Percentiles rank a stretch among this genome's conserved stretches.
Conservation (phyloP, 192 early-diverging fungal genomes). For the Umbelopsis ramanniana region DNA sequence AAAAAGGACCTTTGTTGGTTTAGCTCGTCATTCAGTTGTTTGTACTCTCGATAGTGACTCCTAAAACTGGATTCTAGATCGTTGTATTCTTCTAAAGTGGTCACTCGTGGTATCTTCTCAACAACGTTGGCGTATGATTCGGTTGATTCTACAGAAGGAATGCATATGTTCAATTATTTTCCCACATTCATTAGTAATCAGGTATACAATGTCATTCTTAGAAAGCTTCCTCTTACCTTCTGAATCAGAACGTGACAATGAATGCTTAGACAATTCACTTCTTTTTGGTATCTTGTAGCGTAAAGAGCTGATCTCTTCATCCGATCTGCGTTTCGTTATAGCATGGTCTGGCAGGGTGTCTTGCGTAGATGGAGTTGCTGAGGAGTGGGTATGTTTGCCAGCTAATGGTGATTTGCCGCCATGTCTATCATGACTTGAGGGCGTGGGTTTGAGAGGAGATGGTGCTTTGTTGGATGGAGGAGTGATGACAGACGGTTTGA, state of each 20-base stretch:
- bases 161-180: too few relatives aligned
- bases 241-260: constrained; percentile 2
- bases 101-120: not conserved
- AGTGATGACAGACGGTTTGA: constrained; percentile 8
- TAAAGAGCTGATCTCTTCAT: not conserved
- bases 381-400: not conserved
- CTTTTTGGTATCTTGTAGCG: constrained; percentile 17
- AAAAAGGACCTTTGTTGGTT: constrained; percentile 6
- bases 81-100: constrained; percentile 1
- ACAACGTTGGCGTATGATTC: not conserved
- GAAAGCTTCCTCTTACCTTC: not conserved
- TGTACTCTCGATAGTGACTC: constrained; percentile 19
- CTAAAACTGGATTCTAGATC: not conserved
- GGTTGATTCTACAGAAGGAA: not conserved
- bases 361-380: not conserved
- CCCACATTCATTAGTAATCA: not conserved
- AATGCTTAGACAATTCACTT: not conserved
- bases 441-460: not conserved
- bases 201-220: too few relatives aligned
- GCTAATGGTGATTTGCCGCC: constrained; percentile 20
- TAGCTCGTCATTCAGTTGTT: constrained; percentile 1
- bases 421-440: not conserved
- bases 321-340: not conserved
- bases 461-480: constrained; percentile 11
- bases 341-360: not conserved